These are phyloP conservation scores for Lipomyces orientalis DNA, from an alignment of 805 yeast species.

Conservation along the genomic window DNA sequence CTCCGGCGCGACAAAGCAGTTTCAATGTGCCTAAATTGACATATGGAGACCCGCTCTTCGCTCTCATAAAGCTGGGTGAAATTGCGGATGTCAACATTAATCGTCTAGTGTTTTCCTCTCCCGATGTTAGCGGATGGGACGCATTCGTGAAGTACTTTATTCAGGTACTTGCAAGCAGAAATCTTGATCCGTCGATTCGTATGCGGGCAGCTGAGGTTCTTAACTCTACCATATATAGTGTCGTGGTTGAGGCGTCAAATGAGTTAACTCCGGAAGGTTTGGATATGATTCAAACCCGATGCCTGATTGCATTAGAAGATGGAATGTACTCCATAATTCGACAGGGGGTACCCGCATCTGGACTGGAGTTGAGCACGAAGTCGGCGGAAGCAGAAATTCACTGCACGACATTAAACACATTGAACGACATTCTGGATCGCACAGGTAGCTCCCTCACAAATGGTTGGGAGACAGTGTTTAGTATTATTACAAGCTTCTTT, in stretches of 20 bases:
- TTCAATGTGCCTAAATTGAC: neutral
- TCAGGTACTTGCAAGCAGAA: conserved; percentile 53
- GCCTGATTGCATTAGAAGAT: conserved; percentile 53
- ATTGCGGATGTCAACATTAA: conserved; percentile 58
- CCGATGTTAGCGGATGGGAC: conserved; percentile 55
- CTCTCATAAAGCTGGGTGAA: conserved; percentile 58
- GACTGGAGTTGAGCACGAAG: conserved; percentile 33
- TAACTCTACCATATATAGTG: conserved; percentile 52
- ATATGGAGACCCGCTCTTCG: conserved; percentile 48
- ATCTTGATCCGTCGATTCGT: conserved; percentile 53
- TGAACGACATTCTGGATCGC: conserved; percentile 76
- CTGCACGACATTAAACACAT: conserved; percentile 62
- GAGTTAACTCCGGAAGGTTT: conserved; percentile 15
- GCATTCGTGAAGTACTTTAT: conserved; percentile 55
- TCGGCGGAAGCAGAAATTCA: conserved; percentile 71
- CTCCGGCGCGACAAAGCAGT: conserved; percentile 4
- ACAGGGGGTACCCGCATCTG: conserved; percentile 30
- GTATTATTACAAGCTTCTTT: conserved; percentile 51
- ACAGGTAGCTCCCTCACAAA: conserved; percentile 65
- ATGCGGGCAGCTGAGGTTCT: conserved; percentile 57
- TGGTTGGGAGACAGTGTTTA: conserved; percentile 79
- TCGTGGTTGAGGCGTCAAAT: conserved; percentile 31
- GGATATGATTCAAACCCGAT: conserved; percentile 47
- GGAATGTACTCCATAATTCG: conserved; percentile 44
- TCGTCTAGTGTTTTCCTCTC: conserved; percentile 49